Evolutionary conservation across 306 rosid species (phyloP).

Genomic region (Inga laurina): DNA sequence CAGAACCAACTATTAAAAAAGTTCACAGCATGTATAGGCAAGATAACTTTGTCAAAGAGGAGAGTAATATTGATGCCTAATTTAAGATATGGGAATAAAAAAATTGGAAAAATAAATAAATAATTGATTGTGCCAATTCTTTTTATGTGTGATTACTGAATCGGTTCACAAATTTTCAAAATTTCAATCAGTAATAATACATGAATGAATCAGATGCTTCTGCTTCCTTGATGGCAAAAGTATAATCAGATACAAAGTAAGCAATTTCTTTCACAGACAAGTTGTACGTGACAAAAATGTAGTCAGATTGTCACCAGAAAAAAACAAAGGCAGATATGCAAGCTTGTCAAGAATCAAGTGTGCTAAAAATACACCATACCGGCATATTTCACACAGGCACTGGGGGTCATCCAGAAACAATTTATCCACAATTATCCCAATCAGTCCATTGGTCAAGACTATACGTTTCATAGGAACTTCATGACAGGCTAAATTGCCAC

Average conservation of each 20-base stretch:
- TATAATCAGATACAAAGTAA: constrained; percentile 10
- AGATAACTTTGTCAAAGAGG: constrained; percentile 3
- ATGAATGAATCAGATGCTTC: neutral
- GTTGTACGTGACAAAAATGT: neutral
- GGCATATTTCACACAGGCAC: constrained; percentile 78
- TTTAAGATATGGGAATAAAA: constrained; percentile 13
- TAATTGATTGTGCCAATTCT: neutral
- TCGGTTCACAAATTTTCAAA: neutral
- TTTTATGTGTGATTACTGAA: constrained; percentile 6
- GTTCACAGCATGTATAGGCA: constrained; percentile 11
- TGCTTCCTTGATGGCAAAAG: neutral
- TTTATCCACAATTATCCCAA: constrained; percentile 59
- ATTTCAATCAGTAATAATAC: neutral
- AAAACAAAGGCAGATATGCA: constrained; percentile 5
- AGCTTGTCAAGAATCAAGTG: constrained; percentile 28
- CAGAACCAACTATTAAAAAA: constrained; percentile 27
- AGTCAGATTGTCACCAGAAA: neutral
- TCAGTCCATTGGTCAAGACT: constrained; percentile 58
- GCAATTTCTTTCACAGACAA: constrained; percentile 21
- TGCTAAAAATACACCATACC: constrained; percentile 49
- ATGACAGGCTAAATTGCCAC: constrained; percentile 92
- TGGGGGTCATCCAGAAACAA: constrained; percentile 79
- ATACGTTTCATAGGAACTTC: constrained; percentile 63
- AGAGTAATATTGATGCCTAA: constrained; percentile 12
- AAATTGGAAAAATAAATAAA: neutral